phyloP scores from a whole-genome alignment of 305 asterid genomes.

The Rubia peregrina region DNA sequence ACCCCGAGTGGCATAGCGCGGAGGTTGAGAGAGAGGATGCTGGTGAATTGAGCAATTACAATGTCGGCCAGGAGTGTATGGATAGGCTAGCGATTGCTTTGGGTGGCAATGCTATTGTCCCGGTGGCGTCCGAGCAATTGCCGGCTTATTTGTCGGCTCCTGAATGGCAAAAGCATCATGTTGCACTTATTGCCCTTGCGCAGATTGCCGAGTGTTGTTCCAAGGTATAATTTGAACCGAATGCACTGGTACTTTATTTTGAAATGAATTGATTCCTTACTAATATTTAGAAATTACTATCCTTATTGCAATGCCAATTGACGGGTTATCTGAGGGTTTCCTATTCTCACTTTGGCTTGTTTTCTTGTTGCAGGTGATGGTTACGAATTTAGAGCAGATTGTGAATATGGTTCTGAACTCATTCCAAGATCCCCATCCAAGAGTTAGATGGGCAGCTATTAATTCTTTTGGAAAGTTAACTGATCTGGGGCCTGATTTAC shows the following conservation, averaged over 20 bases:
- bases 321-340: background rate
- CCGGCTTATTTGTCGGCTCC: constrained; percentile 64
- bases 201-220: constrained; percentile 93
- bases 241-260: background rate
- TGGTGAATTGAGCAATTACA: constrained; percentile 75
- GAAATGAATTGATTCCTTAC: background rate
- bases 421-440: constrained; percentile 92
- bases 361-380: constrained; percentile 52
- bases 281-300: no score
- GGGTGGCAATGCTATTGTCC: constrained; percentile 85
- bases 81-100: constrained; percentile 79
- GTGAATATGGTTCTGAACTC: constrained; percentile 80
- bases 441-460: constrained; percentile 91
- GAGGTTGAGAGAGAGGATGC: constrained; percentile 88
- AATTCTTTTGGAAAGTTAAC: constrained; percentile 86
- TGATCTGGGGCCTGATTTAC: constrained; percentile 88
- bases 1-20: constrained; percentile 82
- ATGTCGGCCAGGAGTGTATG: constrained; percentile 89
- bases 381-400: constrained; percentile 77
- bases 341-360: constrained; percentile 5
- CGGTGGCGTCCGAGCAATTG: constrained; percentile 82
- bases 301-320: background rate
- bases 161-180: constrained; percentile 94
- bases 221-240: constrained; percentile 36
- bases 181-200: constrained; percentile 85